A percentile compares a stretch with the other conserved stretches of the same genome.
Conservation (phyloP, 352 stramenopile genomes). For the Phytopythium mirpurense region DNA sequence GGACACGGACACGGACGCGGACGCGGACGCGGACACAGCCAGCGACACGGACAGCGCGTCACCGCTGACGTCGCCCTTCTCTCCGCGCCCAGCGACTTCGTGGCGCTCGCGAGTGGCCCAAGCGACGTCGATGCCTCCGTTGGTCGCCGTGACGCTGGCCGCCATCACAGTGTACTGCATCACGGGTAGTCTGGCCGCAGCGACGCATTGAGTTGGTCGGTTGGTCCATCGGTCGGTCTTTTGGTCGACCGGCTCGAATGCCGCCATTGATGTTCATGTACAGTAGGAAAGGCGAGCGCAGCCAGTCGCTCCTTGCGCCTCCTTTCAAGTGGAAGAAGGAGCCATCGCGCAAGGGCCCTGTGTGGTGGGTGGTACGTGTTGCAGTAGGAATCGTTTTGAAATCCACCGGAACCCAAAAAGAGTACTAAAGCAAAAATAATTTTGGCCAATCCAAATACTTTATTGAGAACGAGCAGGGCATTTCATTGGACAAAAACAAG, state of each 20-base stretch:
- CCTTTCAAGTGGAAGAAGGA: constrained; percentile 7
- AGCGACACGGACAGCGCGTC: constrained; percentile 9
- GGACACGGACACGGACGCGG: constrained; percentile 5
- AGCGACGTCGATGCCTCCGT: constrained; percentile 1
- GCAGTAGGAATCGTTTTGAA: not conserved
- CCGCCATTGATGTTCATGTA: constrained; percentile 5
- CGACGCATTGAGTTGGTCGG: not conserved
- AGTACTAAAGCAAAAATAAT: too few species aligned
- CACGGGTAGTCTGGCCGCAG: constrained; percentile 1
- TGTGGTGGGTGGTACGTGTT: not conserved
- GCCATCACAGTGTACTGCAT: constrained; percentile 12
- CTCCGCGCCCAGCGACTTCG: not conserved
- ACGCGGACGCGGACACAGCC: constrained; percentile 2
- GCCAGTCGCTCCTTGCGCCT: not conserved
- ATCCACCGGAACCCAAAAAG: too few species aligned
- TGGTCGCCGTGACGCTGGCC: constrained; percentile 5
- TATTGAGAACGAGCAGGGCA: too few species aligned
- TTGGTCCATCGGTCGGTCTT: too few species aligned
- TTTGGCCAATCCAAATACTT: too few species aligned
- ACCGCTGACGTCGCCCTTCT: constrained; percentile 5
- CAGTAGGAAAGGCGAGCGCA: constrained; percentile 1
- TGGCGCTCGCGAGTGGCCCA: not conserved
- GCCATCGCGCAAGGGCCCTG: not conserved
- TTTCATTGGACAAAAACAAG: too few species aligned
- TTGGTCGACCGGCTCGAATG: not conserved